Evolutionary conservation across 352 stramenopile genomes (phyloP), one percentile per base, ranked within the genome.

Genomic region (Plasmopara muralis): DNA sequence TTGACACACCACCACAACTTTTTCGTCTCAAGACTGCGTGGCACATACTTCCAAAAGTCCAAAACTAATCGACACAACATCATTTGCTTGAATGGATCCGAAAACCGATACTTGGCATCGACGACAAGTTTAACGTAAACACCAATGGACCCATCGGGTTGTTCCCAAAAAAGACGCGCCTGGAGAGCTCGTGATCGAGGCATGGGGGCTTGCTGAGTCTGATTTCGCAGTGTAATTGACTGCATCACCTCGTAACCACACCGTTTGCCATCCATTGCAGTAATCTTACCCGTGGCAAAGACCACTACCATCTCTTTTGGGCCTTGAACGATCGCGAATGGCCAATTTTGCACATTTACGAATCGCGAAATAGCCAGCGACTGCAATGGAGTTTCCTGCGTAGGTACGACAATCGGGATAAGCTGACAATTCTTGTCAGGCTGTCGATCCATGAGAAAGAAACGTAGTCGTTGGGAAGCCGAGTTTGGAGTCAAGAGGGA

Each of bases 31-130:
- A 69, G 54, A 16, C 47, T 60, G n/a, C 56, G 51, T 7, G 61
- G 61, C 12, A 69, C 57, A 35, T 63, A 69, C 41, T 69, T 69
- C 61, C 61, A 69, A 44, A 65, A 69, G 12, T 47, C 48, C 43
- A 62, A 44, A 2, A 69, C 47, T 12, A 30, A 47, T 9, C 47
- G 56, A 42, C 61, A 65, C 9, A 69, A 43, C 40, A 69, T 63
- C 7, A 40, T 47, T 14, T 53, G 42, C 45, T 62, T 69, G 7
- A 69, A 15, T 8, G 56, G 48, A 14, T 66, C 56, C 0, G 61
- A 48, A 5, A 66, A 38, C 6, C 25, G 61, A 34, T 34, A 45
- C 15, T 43, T 45, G 37, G 56, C 50, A 47, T 69, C 56, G 7
- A 63, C 52, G 14, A 66, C 51, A 28, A 66, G 40, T 35, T 69